A percentile compares a stretch with the other conserved stretches of the same genome.
Evolutionary conservation across 768 basidiomycete genomes (phyloP).

Genomic region (Tubosaeta brunneosetosa): DNA sequence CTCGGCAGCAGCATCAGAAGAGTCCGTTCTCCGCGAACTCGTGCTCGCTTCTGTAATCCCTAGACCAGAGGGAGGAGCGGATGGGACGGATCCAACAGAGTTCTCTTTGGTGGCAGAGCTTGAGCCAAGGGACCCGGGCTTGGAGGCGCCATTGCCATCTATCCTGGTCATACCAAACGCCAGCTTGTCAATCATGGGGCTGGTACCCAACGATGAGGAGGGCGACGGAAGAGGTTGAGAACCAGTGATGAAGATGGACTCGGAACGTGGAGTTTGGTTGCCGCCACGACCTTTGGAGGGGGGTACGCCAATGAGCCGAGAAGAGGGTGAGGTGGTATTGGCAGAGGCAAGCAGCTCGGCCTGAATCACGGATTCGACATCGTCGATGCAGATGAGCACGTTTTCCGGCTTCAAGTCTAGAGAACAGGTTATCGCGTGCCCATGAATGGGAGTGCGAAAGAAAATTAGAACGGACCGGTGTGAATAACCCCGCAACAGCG

Average conservation of each 20-base stretch:
- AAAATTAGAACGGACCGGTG: conserved; percentile 53
- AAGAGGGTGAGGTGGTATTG: conserved; percentile 33
- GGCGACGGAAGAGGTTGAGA: conserved; percentile 91
- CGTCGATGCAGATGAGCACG: conserved; percentile 94
- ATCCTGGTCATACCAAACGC: conserved; percentile 93
- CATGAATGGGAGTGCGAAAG: not conserved
- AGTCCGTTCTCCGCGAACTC: conserved; percentile 27
- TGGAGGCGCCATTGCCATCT: conserved; percentile 41
- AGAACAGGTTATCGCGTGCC: conserved; percentile 8
- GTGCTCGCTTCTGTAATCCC: conserved; percentile 11
- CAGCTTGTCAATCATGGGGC: conserved; percentile 80
- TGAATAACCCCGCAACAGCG: conserved; percentile 96
- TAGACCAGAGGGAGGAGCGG: conserved; percentile 6
- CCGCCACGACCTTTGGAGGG: conserved; percentile 91
- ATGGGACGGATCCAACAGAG: conserved; percentile 17
- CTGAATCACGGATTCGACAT: conserved; percentile 90
- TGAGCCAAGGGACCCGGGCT: conserved; percentile 31
- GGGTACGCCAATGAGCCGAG: conserved; percentile 87
- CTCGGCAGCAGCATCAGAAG: conserved; percentile 45
- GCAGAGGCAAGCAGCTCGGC: conserved; percentile 60
- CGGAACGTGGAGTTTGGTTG: conserved; percentile 89
- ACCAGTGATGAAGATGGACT: conserved; percentile 82
- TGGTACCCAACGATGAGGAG: conserved; percentile 62
- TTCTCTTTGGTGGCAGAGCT: conserved; percentile 21
- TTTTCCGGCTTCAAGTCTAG: conserved; percentile 96